Percentiles rank a stretch among this genome's conserved stretches.
These are phyloP conservation scores for Cyberlindnera maclurae DNA, from an alignment of 805 yeast genomes.

Conservation along the genomic window DNA sequence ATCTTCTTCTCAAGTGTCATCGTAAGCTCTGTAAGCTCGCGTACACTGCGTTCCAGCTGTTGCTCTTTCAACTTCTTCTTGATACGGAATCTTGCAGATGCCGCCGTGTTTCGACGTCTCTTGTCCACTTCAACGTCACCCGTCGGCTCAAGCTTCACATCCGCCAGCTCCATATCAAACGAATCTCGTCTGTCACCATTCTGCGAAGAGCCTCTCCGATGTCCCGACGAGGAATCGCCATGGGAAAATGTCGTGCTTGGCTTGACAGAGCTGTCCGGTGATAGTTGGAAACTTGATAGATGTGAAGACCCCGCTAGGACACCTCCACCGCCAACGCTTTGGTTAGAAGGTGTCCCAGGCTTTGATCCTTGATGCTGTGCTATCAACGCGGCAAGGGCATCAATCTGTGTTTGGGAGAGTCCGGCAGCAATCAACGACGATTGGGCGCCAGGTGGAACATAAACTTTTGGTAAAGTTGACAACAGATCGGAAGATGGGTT, in stretches of 20 bases:
- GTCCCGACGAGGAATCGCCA: background rate
- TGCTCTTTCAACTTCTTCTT: slow-evolving; percentile 90
- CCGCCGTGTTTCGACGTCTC: slow-evolving; percentile 85
- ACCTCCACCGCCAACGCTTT: too few relatives aligned
- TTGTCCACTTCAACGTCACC: slow-evolving; percentile 53
- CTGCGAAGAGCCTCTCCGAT: background rate
- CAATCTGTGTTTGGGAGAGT: slow-evolving; percentile 60
- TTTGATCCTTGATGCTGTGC: slow-evolving; percentile 52
- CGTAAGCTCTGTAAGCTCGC: slow-evolving; percentile 65
- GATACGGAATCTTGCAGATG: slow-evolving; percentile 87
- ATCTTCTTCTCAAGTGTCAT: slow-evolving; percentile 62
- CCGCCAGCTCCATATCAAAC: slow-evolving; percentile 3
- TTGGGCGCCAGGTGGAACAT: slow-evolving; percentile 70
- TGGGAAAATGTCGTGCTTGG: background rate
- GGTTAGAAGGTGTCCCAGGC: background rate
- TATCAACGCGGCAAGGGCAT: slow-evolving; percentile 62
- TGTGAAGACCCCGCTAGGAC: too few relatives aligned
- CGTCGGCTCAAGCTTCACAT: slow-evolving; percentile 13
- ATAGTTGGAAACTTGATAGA: background rate
- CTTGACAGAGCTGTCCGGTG: background rate
- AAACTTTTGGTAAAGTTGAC: slow-evolving; percentile 47
- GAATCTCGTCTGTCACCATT: background rate
- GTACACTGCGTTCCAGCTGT: slow-evolving; percentile 74
- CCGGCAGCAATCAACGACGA: slow-evolving; percentile 59
- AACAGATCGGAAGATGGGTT: slow-evolving; percentile 25